Percentiles rank a stretch among this genome's conserved stretches.
Evolutionary conservation across 2,329 filamentous ascomycete species (phyloP).

Genomic region (Ophioceras dolichostomum): DNA sequence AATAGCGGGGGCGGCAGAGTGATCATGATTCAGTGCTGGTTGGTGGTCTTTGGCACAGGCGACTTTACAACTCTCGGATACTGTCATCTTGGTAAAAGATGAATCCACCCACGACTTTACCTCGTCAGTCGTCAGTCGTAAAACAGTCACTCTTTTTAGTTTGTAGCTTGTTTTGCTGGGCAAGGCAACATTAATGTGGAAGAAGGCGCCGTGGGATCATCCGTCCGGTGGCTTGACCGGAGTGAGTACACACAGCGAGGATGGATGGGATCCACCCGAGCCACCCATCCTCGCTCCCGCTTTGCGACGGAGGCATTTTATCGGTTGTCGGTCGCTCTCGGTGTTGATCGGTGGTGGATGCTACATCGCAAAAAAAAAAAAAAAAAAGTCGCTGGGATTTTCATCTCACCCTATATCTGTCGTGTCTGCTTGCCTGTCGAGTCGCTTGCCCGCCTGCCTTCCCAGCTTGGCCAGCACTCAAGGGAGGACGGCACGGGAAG

Average conservation of each 20-base stretch:
- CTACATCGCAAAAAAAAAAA: not conserved
- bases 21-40: too few relatives aligned
- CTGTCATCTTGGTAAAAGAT: too few relatives aligned
- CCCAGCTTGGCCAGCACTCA: too few relatives aligned
- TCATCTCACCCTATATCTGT: too few relatives aligned
- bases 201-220: not conserved
- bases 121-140: not conserved
- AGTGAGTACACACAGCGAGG: not conserved
- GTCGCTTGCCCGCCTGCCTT: too few relatives aligned
- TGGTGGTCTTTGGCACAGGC: too few relatives aligned
- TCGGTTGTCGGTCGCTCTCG: not conserved
- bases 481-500: too few relatives aligned
- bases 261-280: not conserved
- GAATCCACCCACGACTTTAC: not conserved
- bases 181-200: not conserved
- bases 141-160: too few relatives aligned
- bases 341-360: not conserved
- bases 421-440: too few relatives aligned
- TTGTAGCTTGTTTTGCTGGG: too few relatives aligned
- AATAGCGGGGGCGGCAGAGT: too few relatives aligned
- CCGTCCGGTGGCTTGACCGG: not conserved
- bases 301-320: not conserved
- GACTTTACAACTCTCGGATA: too few relatives aligned
- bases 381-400: not conserved
- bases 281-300: not conserved